Evolutionary conservation across 495 filamentous ascomycete genomes (phyloP), one percentile per base, ranked within the genome.

Genomic region (Glarea lozoyensis): DNA sequence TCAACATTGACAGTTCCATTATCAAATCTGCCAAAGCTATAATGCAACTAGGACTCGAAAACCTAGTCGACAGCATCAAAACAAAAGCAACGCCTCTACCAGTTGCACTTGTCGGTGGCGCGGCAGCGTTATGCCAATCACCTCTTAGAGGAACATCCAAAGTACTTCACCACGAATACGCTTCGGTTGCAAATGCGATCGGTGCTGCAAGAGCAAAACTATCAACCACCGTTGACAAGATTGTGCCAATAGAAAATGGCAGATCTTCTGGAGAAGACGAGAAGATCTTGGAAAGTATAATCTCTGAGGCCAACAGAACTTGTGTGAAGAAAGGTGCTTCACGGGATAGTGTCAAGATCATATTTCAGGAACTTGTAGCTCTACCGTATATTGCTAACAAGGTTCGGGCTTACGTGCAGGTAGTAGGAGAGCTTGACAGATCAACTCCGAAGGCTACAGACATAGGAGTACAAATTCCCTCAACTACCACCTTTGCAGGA

Each of bases 111-210:
- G 70, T 72, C n/a, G 64, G 64, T 29, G 64, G 64, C 7, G 64
- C 63, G 11, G 57, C 63, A 6, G 46, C 66, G 7, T 53, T 66
- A 17, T 56, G 55, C 4, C 61, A 59, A n/a, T 54, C 60, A 16
- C 38, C 54, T 19, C 38, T 68, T 0, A 40, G 48, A 15, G 62
- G 60, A n/a, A 60, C 58, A 2, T 59, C 49, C 13, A 55, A 45
- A 36, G 54, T 64, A 29, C 59, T 60, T 34, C 65, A 58, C 48
- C 68, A 61, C 1, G 48, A 55, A 31, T 61, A 48, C 48, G 53
- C 58, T 5, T 62, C 60, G 12, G 68, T 75, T 7, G 74, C 72
- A 1, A 78, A 78, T 53, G 72, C 74, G 0, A 69, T 78, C 27
- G 72, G 74, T 3, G 72, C 74, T 34, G 62, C 62, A 0, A 59